phyloP scores from a whole-genome alignment of 2,329 filamentous ascomycete species.

The Diaporthe sp. region DNA sequence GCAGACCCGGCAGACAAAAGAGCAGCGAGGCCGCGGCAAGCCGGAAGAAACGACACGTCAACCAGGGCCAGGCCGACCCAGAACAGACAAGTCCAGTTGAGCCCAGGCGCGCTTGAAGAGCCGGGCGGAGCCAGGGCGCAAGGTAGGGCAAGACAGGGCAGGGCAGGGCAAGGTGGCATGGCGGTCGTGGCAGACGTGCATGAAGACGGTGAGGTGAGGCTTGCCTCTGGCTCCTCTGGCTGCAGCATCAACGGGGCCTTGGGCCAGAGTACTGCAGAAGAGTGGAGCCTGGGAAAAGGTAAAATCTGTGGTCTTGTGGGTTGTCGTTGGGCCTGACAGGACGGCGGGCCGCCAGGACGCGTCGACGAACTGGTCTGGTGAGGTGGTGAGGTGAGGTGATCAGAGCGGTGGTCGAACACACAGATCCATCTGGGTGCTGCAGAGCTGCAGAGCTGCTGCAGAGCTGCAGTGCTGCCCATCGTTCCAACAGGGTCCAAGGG shows the following conservation, averaged over 20 bases:
- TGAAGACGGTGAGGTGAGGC: conserved; percentile 40
- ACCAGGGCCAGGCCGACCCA: conserved; percentile 29
- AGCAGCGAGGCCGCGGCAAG: conserved; percentile 37
- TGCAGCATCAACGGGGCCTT: conserved; percentile 23
- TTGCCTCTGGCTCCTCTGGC: conserved; percentile 28
- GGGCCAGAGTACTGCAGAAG: conserved; percentile 36
- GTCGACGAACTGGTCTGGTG: conserved; percentile 9
- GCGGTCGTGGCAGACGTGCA: conserved; percentile 38
- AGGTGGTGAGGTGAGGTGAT: conserved; percentile 14
- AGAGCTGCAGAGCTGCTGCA: conserved; percentile 34
- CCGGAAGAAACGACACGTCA: conserved; percentile 39
- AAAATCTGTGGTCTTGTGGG: conserved; percentile 35
- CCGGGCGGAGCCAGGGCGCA: conserved; percentile 30
- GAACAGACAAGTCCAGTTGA: conserved; percentile 27
- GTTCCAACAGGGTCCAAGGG: conserved; percentile 28
- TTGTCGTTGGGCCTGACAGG: conserved; percentile 3
- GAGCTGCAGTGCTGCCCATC: conserved; percentile 34
- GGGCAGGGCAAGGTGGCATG: conserved; percentile 31
- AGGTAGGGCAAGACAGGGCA: conserved; percentile 22
- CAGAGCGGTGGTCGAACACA: conserved; percentile 21
- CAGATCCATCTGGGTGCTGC: conserved; percentile 36
- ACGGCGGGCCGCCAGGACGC: conserved; percentile 1
- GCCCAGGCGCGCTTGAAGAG: conserved; percentile 28
- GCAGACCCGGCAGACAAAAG: conserved; percentile 31
- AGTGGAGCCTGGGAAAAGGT: conserved; percentile 37